Percentiles rank a stretch among this genome's conserved stretches.
Evolutionary conservation across 768 basidiomycete genomes (phyloP).

Genomic region (Cystobasidium ongulense): DNA sequence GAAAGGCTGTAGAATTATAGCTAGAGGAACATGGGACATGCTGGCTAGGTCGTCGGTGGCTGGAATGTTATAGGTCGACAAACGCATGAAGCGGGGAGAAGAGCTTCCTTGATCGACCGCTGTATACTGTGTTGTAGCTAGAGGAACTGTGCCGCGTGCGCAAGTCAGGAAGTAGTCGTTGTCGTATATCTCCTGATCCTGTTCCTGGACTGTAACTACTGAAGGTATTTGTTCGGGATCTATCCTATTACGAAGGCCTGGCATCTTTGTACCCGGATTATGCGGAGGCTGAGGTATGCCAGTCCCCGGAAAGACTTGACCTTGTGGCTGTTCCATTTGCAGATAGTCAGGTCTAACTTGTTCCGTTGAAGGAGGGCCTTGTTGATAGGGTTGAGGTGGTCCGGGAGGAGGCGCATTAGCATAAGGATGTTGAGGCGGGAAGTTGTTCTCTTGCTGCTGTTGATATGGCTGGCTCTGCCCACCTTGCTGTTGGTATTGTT

Average conservation of each 20-base stretch:
- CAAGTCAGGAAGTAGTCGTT: slow-evolving; percentile 59
- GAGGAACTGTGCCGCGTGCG: slow-evolving; percentile 58
- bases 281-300: slow-evolving; percentile 63
- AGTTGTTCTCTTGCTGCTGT: slow-evolving; percentile 14
- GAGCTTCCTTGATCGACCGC: slow-evolving; percentile 78
- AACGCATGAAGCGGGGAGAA: slow-evolving; percentile 77
- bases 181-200: slow-evolving; percentile 71
- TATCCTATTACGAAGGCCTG: slow-evolving; percentile 70
- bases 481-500: slow-evolving; percentile 36
- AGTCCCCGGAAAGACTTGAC: slow-evolving; percentile 30
- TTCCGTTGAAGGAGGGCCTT: slow-evolving; percentile 26
- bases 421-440: slow-evolving; percentile 27
- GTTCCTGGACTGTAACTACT: slow-evolving; percentile 66
- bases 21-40: slow-evolving; percentile 76
- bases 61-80: slow-evolving; percentile 84
- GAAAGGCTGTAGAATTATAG: slow-evolving; percentile 80
- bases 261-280: slow-evolving; percentile 54
- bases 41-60: slow-evolving; percentile 65
- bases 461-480: slow-evolving; percentile 30
- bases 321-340: slow-evolving; percentile 25
- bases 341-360: slow-evolving; percentile 35
- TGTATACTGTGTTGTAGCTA: slow-evolving; percentile 76
- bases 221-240: slow-evolving; percentile 88
- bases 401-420: slow-evolving; percentile 32
- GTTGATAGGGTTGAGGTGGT: slow-evolving; percentile 19